These are phyloP conservation scores for Helianthus tuberosus DNA, from an alignment of 129 eudicot genomes.

Conservation along the genomic window DNA sequence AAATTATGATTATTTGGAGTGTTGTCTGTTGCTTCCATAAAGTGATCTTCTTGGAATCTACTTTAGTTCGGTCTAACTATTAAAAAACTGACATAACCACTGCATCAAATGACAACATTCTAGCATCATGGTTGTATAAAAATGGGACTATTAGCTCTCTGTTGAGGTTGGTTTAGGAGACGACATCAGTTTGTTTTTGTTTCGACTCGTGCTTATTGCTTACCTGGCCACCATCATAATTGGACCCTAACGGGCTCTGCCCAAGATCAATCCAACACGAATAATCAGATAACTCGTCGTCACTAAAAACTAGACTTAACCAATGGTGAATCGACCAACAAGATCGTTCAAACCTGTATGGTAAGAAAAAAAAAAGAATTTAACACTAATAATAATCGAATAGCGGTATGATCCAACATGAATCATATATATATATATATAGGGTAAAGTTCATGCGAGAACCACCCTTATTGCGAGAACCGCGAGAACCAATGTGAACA, in stretches of 20 bases:
- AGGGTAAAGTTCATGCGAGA: too few relatives aligned
- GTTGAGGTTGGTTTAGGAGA: slow-evolving; percentile 65
- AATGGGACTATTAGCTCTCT: slow-evolving; percentile 57
- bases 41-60: slow-evolving; percentile 29
- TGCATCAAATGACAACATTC: slow-evolving; percentile 88
- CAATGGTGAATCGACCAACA: too few relatives aligned
- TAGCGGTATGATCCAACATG: too few relatives aligned
- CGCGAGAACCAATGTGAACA: too few relatives aligned
- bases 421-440: too few relatives aligned
- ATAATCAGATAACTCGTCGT: slow-evolving; percentile 94
- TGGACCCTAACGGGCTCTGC: slow-evolving; percentile 88
- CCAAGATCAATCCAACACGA: slow-evolving; percentile 99
- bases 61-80: slow-evolving; percentile 61
- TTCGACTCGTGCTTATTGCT: slow-evolving; percentile 61
- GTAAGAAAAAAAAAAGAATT: too few relatives aligned
- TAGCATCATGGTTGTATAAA: slow-evolving; percentile 46
- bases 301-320: slow-evolving; percentile 87
- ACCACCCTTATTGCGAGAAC: too few relatives aligned
- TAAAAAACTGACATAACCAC: slow-evolving; percentile 95
- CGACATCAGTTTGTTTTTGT: slow-evolving; percentile 62
- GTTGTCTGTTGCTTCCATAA: too few relatives aligned
- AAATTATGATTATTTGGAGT: too few relatives aligned
- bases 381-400: too few relatives aligned
- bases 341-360: too few relatives aligned
- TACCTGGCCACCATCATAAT: slow-evolving; percentile 39